Evolutionary conservation across 1,284 basidiomycete genomes (phyloP).

Genomic region (Cryptococcus hybrid): DNA sequence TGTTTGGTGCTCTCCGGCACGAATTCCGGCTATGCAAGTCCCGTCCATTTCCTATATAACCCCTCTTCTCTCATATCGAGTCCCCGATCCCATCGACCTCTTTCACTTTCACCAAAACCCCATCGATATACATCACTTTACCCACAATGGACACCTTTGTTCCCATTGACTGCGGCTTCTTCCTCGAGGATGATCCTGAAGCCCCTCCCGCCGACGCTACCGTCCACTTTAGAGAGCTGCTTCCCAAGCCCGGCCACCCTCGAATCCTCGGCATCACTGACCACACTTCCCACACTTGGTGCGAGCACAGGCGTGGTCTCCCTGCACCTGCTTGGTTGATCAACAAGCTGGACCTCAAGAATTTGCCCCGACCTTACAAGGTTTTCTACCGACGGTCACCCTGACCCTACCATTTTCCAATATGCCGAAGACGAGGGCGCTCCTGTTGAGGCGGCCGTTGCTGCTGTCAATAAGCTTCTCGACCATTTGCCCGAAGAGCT

Average conservation of each 20-base stretch:
- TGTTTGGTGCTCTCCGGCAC: too few species aligned
- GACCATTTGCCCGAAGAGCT: constrained; percentile 16
- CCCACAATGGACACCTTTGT: background rate
- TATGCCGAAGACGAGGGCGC: constrained; percentile 42
- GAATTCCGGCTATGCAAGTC: too few species aligned
- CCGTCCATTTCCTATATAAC: too few species aligned
- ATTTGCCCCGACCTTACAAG: constrained; percentile 33
- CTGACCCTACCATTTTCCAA: constrained; percentile 24
- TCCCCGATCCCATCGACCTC: too few species aligned
- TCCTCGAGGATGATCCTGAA: constrained; percentile 32
- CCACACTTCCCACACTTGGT: constrained; percentile 35
- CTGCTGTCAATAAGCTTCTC: constrained; percentile 28
- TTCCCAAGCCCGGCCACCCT: constrained; percentile 37
- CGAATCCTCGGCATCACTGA: constrained; percentile 34
- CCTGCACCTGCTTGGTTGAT: constrained; percentile 43
- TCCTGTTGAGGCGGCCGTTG: constrained; percentile 30
- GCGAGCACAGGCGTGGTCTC: constrained; percentile 26
- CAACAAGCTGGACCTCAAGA: constrained; percentile 31
- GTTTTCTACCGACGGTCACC: constrained; percentile 37
- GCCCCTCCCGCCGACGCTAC: constrained; percentile 37
- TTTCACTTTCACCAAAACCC: too few species aligned
- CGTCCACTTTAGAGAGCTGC: constrained; percentile 36
- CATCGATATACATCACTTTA: too few species aligned
- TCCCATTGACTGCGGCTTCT: constrained; percentile 27
- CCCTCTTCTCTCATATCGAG: too few species aligned